A percentile compares a stretch with the other conserved stretches of the same genome.
These are phyloP conservation scores for Candida bentonensis DNA, from an alignment of 805 yeast genomes.

Conservation along the genomic window DNA sequence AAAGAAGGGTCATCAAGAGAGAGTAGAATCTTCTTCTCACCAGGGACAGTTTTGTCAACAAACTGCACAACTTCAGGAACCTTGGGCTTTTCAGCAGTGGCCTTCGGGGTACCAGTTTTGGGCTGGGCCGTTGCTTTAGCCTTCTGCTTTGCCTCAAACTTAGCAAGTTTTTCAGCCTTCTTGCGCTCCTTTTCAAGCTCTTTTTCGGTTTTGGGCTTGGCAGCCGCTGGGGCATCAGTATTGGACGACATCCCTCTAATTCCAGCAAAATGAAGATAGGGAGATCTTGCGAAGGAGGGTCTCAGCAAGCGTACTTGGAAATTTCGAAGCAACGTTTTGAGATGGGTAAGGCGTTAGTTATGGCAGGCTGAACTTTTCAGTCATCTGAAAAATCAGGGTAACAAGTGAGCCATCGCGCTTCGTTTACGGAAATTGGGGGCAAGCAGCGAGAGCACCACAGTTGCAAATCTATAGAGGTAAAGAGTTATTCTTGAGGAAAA, in stretches of 20 bases:
- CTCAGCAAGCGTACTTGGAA: neutral
- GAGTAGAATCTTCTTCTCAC: constrained; percentile 83
- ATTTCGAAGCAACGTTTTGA: neutral
- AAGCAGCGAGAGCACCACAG: too few species aligned
- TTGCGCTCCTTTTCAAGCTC: constrained; percentile 77
- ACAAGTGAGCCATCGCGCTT: too few species aligned
- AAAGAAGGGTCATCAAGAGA: constrained; percentile 83
- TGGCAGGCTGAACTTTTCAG: neutral
- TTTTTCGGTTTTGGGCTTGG: constrained; percentile 53
- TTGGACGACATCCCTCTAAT: neutral
- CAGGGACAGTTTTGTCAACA: constrained; percentile 69
- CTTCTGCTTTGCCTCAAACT: constrained; percentile 70
- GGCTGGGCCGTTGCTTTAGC: constrained; percentile 36
- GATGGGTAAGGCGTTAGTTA: neutral
- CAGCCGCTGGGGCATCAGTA: constrained; percentile 11
- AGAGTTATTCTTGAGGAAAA: too few species aligned
- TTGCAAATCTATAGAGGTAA: too few species aligned
- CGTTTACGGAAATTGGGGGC: too few species aligned
- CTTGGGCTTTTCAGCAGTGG: constrained; percentile 49
- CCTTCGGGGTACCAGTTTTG: constrained; percentile 23
- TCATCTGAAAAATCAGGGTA: too few species aligned
- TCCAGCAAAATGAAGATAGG: neutral
- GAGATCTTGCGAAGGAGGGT: neutral
- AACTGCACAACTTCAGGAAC: constrained; percentile 52
- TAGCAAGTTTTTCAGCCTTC: constrained; percentile 77